Conservation (phyloP, 345 rosid genomes). For the Clausena lansium region DNA sequence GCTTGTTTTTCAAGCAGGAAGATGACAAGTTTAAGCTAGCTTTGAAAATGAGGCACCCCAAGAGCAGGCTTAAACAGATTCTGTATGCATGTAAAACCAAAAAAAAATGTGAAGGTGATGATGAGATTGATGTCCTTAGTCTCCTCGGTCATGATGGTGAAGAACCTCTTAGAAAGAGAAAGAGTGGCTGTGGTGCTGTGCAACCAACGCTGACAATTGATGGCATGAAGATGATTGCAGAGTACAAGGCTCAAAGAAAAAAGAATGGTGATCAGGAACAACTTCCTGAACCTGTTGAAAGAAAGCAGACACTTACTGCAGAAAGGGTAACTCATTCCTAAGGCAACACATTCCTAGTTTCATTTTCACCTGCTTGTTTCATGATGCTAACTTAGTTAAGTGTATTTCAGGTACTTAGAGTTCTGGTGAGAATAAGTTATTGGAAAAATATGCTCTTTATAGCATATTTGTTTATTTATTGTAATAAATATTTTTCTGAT, state of each 20-base stretch:
- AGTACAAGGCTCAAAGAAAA: constrained; percentile 70
- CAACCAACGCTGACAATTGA: constrained; percentile 89
- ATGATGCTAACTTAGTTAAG: constrained; percentile 12
- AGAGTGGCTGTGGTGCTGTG: constrained; percentile 90
- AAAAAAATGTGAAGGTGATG: constrained; percentile 84
- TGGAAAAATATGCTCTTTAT: too few species aligned
- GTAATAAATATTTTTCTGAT: too few species aligned
- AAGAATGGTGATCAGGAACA: constrained; percentile 83
- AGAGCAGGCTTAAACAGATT: constrained; percentile 79
- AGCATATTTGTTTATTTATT: too few species aligned
- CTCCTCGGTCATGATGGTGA: constrained; percentile 60
- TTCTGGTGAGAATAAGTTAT: constrained; percentile 87
- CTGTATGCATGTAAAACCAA: constrained; percentile 87
- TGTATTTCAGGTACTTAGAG: constrained; percentile 65
- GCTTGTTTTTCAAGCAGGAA: constrained; percentile 52
- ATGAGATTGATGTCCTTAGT: constrained; percentile 59
- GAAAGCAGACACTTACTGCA: constrained; percentile 91
- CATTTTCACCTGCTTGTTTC: not conserved
- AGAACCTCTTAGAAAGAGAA: constrained; percentile 77
- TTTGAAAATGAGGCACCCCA: constrained; percentile 83
- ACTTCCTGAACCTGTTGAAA: constrained; percentile 90
- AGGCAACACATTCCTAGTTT: not conserved
- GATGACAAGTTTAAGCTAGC: constrained; percentile 94
- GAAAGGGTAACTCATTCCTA: constrained; percentile 55
- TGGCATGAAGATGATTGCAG: constrained; percentile 95